Evolutionary conservation across 176 grass and related monocot species (phyloP).

Genomic region (Aegilops longissima): DNA sequence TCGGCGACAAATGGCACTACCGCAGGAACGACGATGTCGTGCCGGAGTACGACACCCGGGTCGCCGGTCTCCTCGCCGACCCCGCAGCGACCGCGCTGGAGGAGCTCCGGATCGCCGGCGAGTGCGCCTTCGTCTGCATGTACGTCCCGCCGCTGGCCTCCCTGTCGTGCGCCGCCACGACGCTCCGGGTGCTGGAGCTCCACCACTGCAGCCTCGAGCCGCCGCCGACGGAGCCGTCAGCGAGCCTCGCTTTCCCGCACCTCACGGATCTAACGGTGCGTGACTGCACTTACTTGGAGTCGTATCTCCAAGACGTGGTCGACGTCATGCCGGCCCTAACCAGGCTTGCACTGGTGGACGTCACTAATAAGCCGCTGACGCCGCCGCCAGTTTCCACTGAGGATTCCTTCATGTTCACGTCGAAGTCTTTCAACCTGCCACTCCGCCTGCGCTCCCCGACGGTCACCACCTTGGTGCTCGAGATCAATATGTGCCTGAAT

Average conservation of each 20-base stretch:
- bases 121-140: neutral
- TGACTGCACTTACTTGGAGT: neutral
- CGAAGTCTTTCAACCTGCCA: neutral
- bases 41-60: neutral
- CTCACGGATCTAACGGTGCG: neutral
- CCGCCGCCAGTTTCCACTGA: neutral
- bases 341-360: neutral
- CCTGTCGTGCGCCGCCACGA: neutral
- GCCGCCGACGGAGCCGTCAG: neutral
- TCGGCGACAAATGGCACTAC: neutral
- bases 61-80: neutral
- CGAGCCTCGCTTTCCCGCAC: neutral
- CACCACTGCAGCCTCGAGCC: neutral
- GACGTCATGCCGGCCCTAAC: neutral
- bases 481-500: neutral
- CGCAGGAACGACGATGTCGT: neutral
- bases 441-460: neutral
- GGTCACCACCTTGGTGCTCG: neutral
- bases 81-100: neutral
- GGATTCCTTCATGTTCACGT: neutral
- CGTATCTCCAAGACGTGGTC: neutral
- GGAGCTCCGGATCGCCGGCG: neutral
- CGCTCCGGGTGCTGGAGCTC: neutral
- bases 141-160: neutral
- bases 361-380: neutral